These are phyloP conservation scores for Berkeleyomyces basicola DNA, from an alignment of 2,329 filamentous ascomycete genomes.

Conservation along the genomic window DNA sequence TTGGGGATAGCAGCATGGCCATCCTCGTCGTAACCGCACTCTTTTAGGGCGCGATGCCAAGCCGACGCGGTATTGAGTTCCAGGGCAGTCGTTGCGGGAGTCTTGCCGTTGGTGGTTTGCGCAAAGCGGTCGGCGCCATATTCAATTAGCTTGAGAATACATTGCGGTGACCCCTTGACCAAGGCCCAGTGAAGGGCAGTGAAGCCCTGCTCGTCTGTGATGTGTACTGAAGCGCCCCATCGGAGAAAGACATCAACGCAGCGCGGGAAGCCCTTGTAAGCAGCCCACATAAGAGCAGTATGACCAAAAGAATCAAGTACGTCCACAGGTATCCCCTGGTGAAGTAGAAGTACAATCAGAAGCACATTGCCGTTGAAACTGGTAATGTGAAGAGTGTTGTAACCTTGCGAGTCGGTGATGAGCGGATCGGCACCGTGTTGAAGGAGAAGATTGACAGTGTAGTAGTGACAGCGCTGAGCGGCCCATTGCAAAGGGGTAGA, in stretches of 20 bases:
- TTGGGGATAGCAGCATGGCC: conserved; percentile 52
- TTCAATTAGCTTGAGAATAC: conserved; percentile 86
- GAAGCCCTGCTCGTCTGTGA: conserved; percentile 79
- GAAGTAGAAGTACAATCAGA: conserved; percentile 72
- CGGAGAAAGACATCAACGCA: conserved; percentile 84
- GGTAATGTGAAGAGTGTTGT: conserved; percentile 92
- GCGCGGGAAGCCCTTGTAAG: conserved; percentile 87
- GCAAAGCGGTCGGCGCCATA: conserved; percentile 90
- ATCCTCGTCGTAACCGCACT: conserved; percentile 69
- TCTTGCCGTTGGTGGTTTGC: conserved; percentile 79
- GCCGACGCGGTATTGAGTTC: conserved; percentile 76
- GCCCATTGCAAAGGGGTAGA: conserved; percentile 95
- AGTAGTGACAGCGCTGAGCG: conserved; percentile 90
- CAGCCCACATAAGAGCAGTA: conserved; percentile 95
- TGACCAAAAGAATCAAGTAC: conserved; percentile 79
- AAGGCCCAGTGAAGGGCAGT: conserved; percentile 93
- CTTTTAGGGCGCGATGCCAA: conserved; percentile 68
- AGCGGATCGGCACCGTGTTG: conserved; percentile 85
- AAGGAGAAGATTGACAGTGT: conserved; percentile 83
- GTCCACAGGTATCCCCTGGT: conserved; percentile 91
- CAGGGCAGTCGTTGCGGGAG: conserved; percentile 64
- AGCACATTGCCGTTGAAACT: conserved; percentile 95
- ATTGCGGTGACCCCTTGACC: conserved; percentile 78
- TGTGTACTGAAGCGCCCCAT: conserved; percentile 90
- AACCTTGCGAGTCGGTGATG: conserved; percentile 84